Conservation (phyloP, 192 early-diverging fungal species). For the Neocallimastix lanati region DNA sequence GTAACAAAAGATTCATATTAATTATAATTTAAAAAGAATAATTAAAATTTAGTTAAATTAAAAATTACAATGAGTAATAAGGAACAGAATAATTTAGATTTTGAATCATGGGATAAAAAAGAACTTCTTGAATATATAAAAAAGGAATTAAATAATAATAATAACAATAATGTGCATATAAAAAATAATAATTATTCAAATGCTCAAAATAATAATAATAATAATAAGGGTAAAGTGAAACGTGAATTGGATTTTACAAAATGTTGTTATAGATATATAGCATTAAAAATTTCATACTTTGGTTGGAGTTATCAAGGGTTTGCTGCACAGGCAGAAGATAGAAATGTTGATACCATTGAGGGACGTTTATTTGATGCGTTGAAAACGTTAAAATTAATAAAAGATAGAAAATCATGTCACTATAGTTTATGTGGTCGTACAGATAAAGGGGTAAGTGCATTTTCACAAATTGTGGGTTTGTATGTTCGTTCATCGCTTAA, state of each 20-base stretch:
- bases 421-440: slow-evolving; percentile 13
- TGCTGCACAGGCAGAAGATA: slow-evolving; percentile 41
- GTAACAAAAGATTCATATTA: too few relatives aligned
- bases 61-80: not conserved
- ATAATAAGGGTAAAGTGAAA: not conserved
- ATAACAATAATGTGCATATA: not conserved
- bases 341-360: slow-evolving; percentile 40
- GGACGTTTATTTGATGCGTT: slow-evolving; percentile 69
- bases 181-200: not conserved
- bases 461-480: slow-evolving; percentile 71
- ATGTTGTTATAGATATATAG: slow-evolving; percentile 58
- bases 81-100: not conserved
- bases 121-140: not conserved
- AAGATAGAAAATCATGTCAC: slow-evolving; percentile 8
- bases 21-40: too few relatives aligned
- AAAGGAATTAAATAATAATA: not conserved
- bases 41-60: too few relatives aligned
- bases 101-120: not conserved
- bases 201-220: not conserved
- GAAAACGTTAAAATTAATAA: slow-evolving; percentile 53
- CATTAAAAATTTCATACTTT: slow-evolving; percentile 76
- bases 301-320: slow-evolving; percentile 81
- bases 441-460: slow-evolving; percentile 72
- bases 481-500: slow-evolving; percentile 39
- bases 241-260: slow-evolving; percentile 52